These are phyloP conservation scores for Cordia subcordata DNA, from an alignment of 257 asterid genomes.

Conservation along the genomic window DNA sequence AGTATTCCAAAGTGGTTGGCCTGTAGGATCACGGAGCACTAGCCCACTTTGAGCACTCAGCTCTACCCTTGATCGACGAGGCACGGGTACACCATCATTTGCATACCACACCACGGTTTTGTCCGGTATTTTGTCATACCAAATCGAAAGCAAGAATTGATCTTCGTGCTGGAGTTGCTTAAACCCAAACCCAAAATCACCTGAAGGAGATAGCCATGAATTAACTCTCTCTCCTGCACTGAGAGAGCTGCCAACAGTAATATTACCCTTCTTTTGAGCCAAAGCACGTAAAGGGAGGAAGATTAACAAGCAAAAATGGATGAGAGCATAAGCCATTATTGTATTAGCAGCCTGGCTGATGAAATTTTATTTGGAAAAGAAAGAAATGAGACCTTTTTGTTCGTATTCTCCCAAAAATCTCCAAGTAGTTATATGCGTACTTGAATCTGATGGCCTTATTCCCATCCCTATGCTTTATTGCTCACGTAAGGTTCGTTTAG, in stretches of 20 bases:
- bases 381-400: too few species aligned
- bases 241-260: conserved; percentile 27
- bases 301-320: conserved; percentile 2
- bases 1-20: conserved; percentile 13
- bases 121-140: conserved; percentile 43
- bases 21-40: conserved; percentile 33
- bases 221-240: conserved; percentile 19
- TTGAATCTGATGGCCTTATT: too few species aligned
- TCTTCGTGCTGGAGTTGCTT: conserved; percentile 25
- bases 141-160: conserved; percentile 46
- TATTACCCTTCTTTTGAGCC: conserved; percentile 24
- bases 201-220: conserved; percentile 49
- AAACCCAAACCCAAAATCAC: conserved; percentile 58
- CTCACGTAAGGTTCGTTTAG: too few species aligned
- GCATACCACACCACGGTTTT: conserved; percentile 47
- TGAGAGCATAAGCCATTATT: conserved; percentile 5
- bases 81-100: conserved; percentile 24
- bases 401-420: too few species aligned
- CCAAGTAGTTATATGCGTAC: too few species aligned
- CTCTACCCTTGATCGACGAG: conserved; percentile 35
- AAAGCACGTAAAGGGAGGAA: conserved; percentile 10
- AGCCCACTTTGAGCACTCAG: conserved; percentile 31
- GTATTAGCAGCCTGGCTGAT: background rate
- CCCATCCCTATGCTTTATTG: too few species aligned
- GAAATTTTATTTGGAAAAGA: background rate